A percentile compares a stretch with the other conserved stretches of the same genome.
phyloP scores from a whole-genome alignment of 495 filamentous ascomycete genomes.

The Lepidopterella palustris region DNA sequence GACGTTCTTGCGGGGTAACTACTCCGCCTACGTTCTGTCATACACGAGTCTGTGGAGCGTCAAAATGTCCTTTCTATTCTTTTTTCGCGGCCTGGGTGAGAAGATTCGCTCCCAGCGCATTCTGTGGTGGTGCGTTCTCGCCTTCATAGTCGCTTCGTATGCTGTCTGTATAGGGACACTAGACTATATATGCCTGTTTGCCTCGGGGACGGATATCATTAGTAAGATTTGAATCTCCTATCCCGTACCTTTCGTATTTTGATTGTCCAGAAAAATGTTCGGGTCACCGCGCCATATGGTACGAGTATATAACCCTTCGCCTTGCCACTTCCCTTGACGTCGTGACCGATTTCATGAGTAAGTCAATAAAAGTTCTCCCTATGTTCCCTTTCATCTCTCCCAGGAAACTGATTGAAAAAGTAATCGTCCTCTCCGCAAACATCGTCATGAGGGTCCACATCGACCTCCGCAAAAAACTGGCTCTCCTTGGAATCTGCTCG shows the following conservation, averaged over 20 bases:
- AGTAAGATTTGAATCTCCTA: not conserved
- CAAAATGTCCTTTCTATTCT: constrained; percentile 33
- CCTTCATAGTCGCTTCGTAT: constrained; percentile 18
- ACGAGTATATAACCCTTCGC: constrained; percentile 18
- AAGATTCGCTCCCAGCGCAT: constrained; percentile 20
- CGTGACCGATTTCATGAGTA: constrained; percentile 30
- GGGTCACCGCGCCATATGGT: not conserved
- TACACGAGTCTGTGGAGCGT: constrained; percentile 26
- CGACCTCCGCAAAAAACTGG: constrained; percentile 18
- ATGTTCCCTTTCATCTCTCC: too few relatives aligned
- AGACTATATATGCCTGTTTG: constrained; percentile 13
- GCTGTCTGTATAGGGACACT: constrained; percentile 14
- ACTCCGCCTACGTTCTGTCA: constrained; percentile 21
- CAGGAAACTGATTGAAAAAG: too few relatives aligned
- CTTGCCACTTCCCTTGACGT: constrained; percentile 28
- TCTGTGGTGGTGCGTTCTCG: constrained; percentile 28
- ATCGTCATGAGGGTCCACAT: constrained; percentile 32
- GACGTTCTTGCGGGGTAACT: not conserved
- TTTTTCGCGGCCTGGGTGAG: constrained; percentile 29
- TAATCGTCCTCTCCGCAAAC: constrained; percentile 21
- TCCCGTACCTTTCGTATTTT: not conserved
- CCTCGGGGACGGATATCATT: constrained; percentile 1
- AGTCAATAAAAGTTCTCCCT: not conserved
- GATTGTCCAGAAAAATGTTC: not conserved
- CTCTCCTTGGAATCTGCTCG: constrained; percentile 32